A percentile compares a stretch with the other conserved stretches of the same genome.
These are phyloP conservation scores for Sclerotinia subarctica DNA, from an alignment of 2,329 filamentous ascomycete genomes.

Conservation along the genomic window DNA sequence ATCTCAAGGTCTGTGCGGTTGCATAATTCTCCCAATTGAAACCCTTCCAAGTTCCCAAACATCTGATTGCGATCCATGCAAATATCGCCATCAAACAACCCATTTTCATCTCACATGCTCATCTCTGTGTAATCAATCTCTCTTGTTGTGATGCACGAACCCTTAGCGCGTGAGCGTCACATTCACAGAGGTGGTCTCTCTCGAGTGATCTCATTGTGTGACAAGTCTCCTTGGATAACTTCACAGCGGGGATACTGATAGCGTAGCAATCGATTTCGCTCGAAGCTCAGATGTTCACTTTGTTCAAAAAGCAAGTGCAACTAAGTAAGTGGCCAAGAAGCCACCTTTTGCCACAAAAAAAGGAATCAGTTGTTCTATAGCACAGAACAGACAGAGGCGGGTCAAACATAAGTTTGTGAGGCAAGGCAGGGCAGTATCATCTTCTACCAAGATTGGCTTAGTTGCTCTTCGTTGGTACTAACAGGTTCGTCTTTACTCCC, in stretches of 20 bases:
- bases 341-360: constrained; percentile 7
- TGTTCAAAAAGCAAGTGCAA: constrained; percentile 4
- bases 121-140: not conserved
- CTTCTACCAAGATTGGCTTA: not conserved
- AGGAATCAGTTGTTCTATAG: not conserved
- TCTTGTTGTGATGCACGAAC: not conserved
- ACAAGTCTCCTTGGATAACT: not conserved
- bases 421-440: not conserved
- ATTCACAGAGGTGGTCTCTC: not conserved
- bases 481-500: not conserved
- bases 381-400: not conserved
- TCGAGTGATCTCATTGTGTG: not conserved
- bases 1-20: constrained; percentile 12
- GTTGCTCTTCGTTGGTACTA: not conserved
- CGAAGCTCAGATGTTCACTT: not conserved
- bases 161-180: not conserved
- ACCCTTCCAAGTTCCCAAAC: not conserved
- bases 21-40: not conserved
- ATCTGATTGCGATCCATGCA: not conserved
- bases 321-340: not conserved
- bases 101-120: not conserved
- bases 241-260: not conserved
- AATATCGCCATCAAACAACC: not conserved
- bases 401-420: constrained; percentile 6
- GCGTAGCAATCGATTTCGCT: not conserved